A percentile compares a stretch with the other conserved stretches of the same genome.
Evolutionary conservation across 2,329 filamentous ascomycete genomes (phyloP).

Genomic region (Ophiostoma quercus): DNA sequence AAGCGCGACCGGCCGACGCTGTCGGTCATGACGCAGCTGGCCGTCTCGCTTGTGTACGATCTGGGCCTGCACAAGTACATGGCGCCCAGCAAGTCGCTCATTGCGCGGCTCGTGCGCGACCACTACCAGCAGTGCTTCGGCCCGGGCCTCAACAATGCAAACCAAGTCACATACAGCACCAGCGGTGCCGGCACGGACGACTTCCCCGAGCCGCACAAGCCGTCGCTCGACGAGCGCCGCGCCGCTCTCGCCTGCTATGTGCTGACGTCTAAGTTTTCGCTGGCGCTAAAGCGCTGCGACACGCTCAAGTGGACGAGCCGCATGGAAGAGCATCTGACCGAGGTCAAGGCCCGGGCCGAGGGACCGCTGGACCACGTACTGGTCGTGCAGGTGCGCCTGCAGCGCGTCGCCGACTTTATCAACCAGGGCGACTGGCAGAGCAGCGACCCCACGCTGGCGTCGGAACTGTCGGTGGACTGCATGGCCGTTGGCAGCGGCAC

Average conservation of each 20-base stretch:
- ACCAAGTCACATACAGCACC: not conserved
- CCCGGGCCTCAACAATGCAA: not conserved
- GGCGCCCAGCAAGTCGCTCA: slow-evolving; percentile 18
- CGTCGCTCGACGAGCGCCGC: slow-evolving; percentile 43
- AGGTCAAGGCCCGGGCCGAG: slow-evolving; percentile 44
- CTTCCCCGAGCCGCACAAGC: not conserved
- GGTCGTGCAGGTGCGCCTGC: slow-evolving; percentile 39
- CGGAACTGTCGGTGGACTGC: not conserved
- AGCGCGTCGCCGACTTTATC: slow-evolving; percentile 38
- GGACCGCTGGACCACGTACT: slow-evolving; percentile 47
- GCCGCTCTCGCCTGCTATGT: slow-evolving; percentile 45
- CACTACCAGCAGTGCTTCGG: slow-evolving; percentile 14
- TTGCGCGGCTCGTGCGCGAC: slow-evolving; percentile 23
- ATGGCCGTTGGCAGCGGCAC: not conserved
- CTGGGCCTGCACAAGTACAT: slow-evolving; percentile 40
- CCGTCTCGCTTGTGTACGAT: slow-evolving; percentile 41
- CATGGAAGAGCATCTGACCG: slow-evolving; percentile 52
- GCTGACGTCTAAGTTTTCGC: slow-evolving; percentile 32
- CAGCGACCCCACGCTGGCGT: slow-evolving; percentile 22
- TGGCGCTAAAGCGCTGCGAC: slow-evolving; percentile 43
- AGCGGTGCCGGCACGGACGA: slow-evolving; percentile 24
- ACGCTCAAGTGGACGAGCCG: slow-evolving; percentile 52
- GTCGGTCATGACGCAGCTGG: slow-evolving; percentile 40
- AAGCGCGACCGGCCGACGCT: slow-evolving; percentile 40
- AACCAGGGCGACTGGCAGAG: slow-evolving; percentile 29